Evolutionary conservation across 139 green algal genomes (phyloP), one percentile per base, ranked within the genome.

Genomic region (Auxenochlorella protothecoides): DNA sequence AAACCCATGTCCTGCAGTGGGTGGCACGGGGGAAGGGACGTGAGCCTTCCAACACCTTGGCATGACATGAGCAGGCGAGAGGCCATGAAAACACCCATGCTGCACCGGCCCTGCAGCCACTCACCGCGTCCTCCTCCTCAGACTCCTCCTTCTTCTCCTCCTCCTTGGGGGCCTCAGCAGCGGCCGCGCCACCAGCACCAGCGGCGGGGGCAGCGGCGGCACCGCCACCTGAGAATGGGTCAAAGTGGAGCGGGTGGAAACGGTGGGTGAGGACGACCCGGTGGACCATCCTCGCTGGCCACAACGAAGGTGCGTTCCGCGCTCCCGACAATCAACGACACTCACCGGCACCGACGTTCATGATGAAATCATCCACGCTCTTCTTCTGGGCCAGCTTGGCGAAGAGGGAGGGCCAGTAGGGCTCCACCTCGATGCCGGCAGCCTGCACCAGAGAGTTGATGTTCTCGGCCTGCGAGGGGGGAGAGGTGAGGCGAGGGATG

Each of bases 401-500:
- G 77, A 97, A 99, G 76, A 99, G 88, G 65, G 66, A 69, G 66
- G 94, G 89, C 93, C 92, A 98, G 92, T 97, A 99, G 59, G 90
- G 84, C 89, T 98, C 94, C 6, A 98, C 87, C 14, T 79, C 89
- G 62, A 98, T 75, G 69, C 86, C 87, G 13, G 93, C 92, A 16
- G 93, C 92, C 85, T 95, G 94, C 60, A 91, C 74, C 60, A 98
- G 79, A 69, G 87, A 89, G 74, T 73, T 81, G 72, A 98, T 94
- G 89, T 97, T 97, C 70, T 98, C 94, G 63, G 86, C 85, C 86
- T 91, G 84, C 72, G 15, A 44, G 27, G 27, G 27, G 27, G 27
- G 27, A 44, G 27, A 44, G 27, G 27, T 44, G 27, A 44, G 27
- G 27, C 27, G 27, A 44, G 27, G 27, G 11, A 63, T 6, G 4